Evolutionary conservation across 805 yeast species (phyloP).

Genomic region (Groenewaldozyma tartarivorans): DNA sequence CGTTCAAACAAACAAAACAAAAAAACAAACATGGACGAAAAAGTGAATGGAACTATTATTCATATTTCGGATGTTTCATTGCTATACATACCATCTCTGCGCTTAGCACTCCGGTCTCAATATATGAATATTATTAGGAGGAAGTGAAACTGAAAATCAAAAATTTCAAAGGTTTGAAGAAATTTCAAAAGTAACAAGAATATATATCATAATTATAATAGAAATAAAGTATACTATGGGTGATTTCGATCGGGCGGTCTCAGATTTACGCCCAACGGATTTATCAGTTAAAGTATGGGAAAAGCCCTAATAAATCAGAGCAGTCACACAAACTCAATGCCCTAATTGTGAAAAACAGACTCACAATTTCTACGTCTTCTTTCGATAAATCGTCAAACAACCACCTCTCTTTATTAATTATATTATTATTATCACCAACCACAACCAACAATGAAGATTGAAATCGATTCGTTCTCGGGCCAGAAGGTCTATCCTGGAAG

Average conservation of each 20-base stretch:
- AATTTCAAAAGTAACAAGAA: too few relatives aligned
- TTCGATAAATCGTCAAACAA: conserved; percentile 1
- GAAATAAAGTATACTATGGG: too few relatives aligned
- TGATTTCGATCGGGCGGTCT: too few relatives aligned
- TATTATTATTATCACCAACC: conserved; percentile 10
- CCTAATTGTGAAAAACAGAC: conserved; percentile 1
- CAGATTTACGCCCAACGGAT: too few relatives aligned
- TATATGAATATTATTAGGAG: conserved; percentile 1
- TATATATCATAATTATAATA: too few relatives aligned
- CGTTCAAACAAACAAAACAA: not conserved
- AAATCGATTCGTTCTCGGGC: conserved; percentile 99
- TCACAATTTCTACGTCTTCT: conserved; percentile 1
- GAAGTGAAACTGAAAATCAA: not conserved
- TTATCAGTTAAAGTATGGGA: too few relatives aligned
- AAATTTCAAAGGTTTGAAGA: too few relatives aligned
- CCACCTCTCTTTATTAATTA: too few relatives aligned
- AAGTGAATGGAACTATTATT: not conserved
- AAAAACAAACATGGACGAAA: not conserved
- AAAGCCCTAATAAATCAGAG: too few relatives aligned
- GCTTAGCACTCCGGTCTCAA: conserved; percentile 97
- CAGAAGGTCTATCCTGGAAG: conserved; percentile 99
- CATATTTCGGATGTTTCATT: not conserved
- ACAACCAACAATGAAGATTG: conserved; percentile 77
- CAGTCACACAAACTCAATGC: conserved; percentile 5
- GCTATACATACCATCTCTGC: conserved; percentile 95